Evolutionary conservation across 2,329 filamentous ascomycete genomes (phyloP).

Genomic region (Mycosphaerella arachidis): DNA sequence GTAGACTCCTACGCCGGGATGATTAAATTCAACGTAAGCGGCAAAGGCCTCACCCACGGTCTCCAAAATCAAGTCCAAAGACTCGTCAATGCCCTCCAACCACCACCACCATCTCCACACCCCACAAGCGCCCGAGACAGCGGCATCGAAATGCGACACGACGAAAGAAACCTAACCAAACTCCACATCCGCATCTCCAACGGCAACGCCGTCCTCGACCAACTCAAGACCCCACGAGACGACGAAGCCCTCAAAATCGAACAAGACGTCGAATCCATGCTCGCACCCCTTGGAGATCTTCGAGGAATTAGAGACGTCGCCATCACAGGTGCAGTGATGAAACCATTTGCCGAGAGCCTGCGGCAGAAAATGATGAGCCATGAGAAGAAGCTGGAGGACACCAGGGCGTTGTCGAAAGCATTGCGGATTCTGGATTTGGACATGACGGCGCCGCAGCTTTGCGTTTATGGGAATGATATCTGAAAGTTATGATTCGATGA

Average conservation of each 20-base stretch:
- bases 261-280: slow-evolving; percentile 38
- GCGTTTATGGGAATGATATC: slow-evolving; percentile 28
- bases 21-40: slow-evolving; percentile 50
- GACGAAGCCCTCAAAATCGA: slow-evolving; percentile 31
- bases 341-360: slow-evolving; percentile 35
- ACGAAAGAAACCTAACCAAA: slow-evolving; percentile 17
- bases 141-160: not conserved
- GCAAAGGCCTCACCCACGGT: slow-evolving; percentile 41
- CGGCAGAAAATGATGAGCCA: slow-evolving; percentile 32
- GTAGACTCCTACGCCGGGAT: slow-evolving; percentile 49
- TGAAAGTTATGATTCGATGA: slow-evolving; percentile 10
- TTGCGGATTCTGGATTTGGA: slow-evolving; percentile 10
- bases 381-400: slow-evolving; percentile 2
- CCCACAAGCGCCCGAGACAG: not conserved
- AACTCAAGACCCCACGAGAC: slow-evolving; percentile 26
- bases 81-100: slow-evolving; percentile 37
- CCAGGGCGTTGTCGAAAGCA: not conserved
- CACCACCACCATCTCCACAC: not conserved
- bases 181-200: slow-evolving; percentile 29
- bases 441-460: slow-evolving; percentile 12
- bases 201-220: slow-evolving; percentile 30
- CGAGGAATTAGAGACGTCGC: slow-evolving; percentile 34
- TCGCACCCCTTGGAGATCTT: slow-evolving; percentile 40
- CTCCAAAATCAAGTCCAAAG: slow-evolving; percentile 39
- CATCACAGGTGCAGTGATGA: slow-evolving; percentile 38